Evolutionary conservation across 192 early-diverging fungal species (phyloP).

Genomic region (Coemansia sp.): DNA sequence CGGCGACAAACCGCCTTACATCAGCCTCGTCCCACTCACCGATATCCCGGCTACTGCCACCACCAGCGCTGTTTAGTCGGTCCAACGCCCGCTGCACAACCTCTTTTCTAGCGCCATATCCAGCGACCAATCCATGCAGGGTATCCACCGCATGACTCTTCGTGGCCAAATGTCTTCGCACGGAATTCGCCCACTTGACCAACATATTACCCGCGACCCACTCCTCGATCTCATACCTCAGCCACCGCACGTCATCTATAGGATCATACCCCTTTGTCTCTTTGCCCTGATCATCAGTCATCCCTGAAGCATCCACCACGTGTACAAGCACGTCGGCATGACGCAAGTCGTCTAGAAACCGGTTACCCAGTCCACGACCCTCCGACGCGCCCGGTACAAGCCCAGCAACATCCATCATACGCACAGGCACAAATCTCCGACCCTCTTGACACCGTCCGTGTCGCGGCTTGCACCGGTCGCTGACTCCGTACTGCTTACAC

Average conservation of each 20-base stretch:
- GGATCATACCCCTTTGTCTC: slow-evolving; percentile 82
- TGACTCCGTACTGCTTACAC: slow-evolving; percentile 60
- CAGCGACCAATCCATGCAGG: slow-evolving; percentile 51
- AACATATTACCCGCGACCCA: slow-evolving; percentile 76
- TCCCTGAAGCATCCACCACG: slow-evolving; percentile 84
- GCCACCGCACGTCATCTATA: slow-evolving; percentile 82
- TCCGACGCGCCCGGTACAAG: slow-evolving; percentile 80
- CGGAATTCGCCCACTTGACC: slow-evolving; percentile 67
- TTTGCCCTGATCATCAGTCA: slow-evolving; percentile 76
- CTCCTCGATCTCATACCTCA: slow-evolving; percentile 70
- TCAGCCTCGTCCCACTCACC: slow-evolving; percentile 69
- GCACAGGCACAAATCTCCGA: slow-evolving; percentile 66
- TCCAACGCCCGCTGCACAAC: slow-evolving; percentile 45
- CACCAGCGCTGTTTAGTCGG: neutral
- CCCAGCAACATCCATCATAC: slow-evolving; percentile 81
- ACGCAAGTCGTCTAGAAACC: slow-evolving; percentile 80
- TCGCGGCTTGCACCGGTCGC: slow-evolving; percentile 66
- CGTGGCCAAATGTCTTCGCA: slow-evolving; percentile 65
- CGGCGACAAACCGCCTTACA: slow-evolving; percentile 61
- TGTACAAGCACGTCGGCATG: slow-evolving; percentile 79
- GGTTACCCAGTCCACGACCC: slow-evolving; percentile 75
- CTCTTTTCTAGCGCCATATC: slow-evolving; percentile 39
- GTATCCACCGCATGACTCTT: slow-evolving; percentile 45
- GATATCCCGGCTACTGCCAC: slow-evolving; percentile 15
- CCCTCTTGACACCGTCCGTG: slow-evolving; percentile 74